These are phyloP conservation scores for Clavispora vitiphila DNA, from an alignment of 805 yeast species.

Conservation along the genomic window DNA sequence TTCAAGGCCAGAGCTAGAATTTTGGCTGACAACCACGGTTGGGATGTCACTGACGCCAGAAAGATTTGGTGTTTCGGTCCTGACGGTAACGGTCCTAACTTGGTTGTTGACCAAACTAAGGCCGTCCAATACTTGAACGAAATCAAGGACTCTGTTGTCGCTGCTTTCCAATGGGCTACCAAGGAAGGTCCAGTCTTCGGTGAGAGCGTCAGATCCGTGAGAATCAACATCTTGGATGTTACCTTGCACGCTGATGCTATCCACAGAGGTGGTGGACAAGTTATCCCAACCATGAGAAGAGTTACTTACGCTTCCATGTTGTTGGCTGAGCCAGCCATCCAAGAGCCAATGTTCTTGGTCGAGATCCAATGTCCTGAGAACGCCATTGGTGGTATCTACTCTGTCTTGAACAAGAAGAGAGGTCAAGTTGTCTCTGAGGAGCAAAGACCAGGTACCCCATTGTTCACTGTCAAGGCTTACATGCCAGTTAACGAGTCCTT, in stretches of 20 bases:
- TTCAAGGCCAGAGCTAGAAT: conserved; percentile 98
- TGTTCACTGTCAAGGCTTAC: conserved; percentile 99
- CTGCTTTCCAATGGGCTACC: conserved; percentile 99
- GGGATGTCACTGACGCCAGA: conserved; percentile 99
- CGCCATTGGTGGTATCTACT: conserved; percentile 99
- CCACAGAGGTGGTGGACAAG: conserved; percentile 99
- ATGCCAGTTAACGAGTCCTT: conserved; percentile 99
- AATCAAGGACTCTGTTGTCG: conserved; percentile 98
- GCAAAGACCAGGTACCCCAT: conserved; percentile 99
- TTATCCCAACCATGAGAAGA: conserved; percentile 99
- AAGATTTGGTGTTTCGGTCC: conserved; percentile 99
- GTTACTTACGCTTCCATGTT: conserved; percentile 97
- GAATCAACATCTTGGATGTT: conserved; percentile 98
- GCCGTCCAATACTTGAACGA: conserved; percentile 98
- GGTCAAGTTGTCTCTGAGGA: conserved; percentile 99
- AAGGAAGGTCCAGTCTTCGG: conserved; percentile 99
- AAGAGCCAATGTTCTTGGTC: conserved; percentile 98
- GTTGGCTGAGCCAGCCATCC: conserved; percentile 97
- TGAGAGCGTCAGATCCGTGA: conserved; percentile 93
- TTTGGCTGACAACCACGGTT: conserved; percentile 97
- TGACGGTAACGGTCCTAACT: conserved; percentile 97
- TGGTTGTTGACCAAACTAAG: conserved; percentile 99
- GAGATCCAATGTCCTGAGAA: conserved; percentile 99
- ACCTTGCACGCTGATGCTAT: conserved; percentile 99
- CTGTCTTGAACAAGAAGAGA: conserved; percentile 98